A percentile compares a stretch with the other conserved stretches of the same genome.
phyloP scores from a whole-genome alignment of 2,329 filamentous ascomycete species.

The Microdochium nivale region DNA sequence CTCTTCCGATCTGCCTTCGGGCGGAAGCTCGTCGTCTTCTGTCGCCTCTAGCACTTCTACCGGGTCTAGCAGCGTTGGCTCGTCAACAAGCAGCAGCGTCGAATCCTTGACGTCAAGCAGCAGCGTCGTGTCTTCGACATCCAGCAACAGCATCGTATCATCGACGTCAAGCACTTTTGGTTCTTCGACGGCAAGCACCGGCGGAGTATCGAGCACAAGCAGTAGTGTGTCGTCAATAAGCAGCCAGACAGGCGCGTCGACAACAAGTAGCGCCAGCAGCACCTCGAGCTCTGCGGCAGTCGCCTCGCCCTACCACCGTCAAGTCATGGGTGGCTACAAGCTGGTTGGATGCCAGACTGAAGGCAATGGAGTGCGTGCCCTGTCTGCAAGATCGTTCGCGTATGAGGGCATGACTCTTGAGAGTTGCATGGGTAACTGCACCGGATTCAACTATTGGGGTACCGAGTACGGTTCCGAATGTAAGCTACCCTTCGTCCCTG shows the following conservation, averaged over 20 bases:
- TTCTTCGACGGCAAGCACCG: not conserved
- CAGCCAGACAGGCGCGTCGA: not conserved
- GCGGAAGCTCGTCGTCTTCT: not conserved
- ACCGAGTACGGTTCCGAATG: conserved; percentile 45
- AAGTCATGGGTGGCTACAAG: conserved; percentile 31
- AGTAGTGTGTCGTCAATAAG: conserved; percentile 3
- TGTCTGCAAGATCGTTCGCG: conserved; percentile 28
- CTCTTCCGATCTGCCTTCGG: not conserved
- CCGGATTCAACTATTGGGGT: conserved; percentile 36
- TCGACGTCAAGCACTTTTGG: conserved; percentile 5
- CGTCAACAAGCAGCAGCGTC: conserved; percentile 2
- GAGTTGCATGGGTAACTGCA: conserved; percentile 36
- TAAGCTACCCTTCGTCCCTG: conserved; percentile 12
- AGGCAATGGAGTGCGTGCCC: conserved; percentile 31
- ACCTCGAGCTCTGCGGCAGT: conserved; percentile 18
- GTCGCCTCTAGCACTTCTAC: not conserved
- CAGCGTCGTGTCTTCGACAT: conserved; percentile 2
- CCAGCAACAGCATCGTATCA: conserved; percentile 3
- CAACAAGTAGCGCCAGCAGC: conserved; percentile 5
- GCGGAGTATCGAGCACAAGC: not conserved
- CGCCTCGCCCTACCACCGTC: conserved; percentile 25
- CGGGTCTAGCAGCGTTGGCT: conserved; percentile 4
- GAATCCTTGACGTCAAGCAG: conserved; percentile 6
- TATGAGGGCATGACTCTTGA: conserved; percentile 42
- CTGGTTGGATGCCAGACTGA: conserved; percentile 42